phyloP scores from a whole-genome alignment of 1,284 basidiomycete genomes.

The Trametes versicolor region DNA sequence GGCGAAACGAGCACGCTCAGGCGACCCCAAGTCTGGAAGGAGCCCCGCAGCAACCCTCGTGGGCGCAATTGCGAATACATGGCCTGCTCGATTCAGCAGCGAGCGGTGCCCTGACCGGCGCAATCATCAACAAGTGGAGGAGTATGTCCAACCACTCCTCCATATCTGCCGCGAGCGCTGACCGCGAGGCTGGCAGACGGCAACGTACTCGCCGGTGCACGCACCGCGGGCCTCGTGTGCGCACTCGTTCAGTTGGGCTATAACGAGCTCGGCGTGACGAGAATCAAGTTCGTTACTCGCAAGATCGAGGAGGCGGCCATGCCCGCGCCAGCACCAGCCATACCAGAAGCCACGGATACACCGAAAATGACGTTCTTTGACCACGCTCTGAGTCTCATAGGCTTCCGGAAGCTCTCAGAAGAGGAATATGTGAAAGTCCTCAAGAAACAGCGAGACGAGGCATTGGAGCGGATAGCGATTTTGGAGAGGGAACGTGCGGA shows the following conservation, averaged over 20 bases:
- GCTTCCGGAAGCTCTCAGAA: conserved; percentile 64
- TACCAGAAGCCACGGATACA: conserved; percentile 36
- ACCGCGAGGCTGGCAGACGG: conserved; percentile 48
- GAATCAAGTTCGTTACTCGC: conserved; percentile 63
- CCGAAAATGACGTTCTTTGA: conserved; percentile 50
- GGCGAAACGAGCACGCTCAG: conserved; percentile 26
- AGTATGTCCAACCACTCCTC: conserved; percentile 46
- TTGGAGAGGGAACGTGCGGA: conserved; percentile 54
- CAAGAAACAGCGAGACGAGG: conserved; percentile 58
- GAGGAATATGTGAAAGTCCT: conserved; percentile 69
- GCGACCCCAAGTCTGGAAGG: conserved; percentile 41
- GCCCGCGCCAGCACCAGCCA: conserved; percentile 14
- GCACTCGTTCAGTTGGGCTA: conserved; percentile 66
- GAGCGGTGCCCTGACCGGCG: conserved; percentile 72
- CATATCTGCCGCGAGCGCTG: conserved; percentile 11
- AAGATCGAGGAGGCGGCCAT: conserved; percentile 33
- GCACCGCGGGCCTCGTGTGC: conserved; percentile 64
- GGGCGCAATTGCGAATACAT: conserved; percentile 62
- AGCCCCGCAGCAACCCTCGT: conserved; percentile 43
- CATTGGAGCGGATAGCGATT: conserved; percentile 63
- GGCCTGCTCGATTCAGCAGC: conserved; percentile 69
- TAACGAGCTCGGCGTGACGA: conserved; percentile 69
- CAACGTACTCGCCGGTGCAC: conserved; percentile 58
- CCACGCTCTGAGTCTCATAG: conserved; percentile 41
- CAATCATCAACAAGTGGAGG: conserved; percentile 56